phyloP scores from a whole-genome alignment of 257 asterid genomes.

The Ophiorrhiza pumila region DNA sequence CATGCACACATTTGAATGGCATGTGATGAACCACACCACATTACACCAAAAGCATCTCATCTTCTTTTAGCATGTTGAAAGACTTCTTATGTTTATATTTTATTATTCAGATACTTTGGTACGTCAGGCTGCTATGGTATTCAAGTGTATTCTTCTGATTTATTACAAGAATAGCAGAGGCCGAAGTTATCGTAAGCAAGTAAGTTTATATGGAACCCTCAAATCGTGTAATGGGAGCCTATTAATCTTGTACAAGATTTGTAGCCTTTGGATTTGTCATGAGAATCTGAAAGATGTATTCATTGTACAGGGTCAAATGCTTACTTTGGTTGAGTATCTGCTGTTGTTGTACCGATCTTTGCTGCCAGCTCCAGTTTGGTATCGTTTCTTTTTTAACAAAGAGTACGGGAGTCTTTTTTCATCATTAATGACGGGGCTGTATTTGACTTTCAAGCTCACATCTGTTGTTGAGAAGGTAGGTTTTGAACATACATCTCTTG shows the following conservation, averaged over 20 bases:
- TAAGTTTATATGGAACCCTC: conserved; percentile 15
- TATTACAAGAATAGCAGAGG: conserved; percentile 77
- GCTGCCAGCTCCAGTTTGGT: conserved; percentile 95
- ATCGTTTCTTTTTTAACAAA: conserved; percentile 86
- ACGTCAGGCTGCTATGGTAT: conserved; percentile 78
- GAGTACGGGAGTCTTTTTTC: conserved; percentile 93
- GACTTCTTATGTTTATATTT: neutral
- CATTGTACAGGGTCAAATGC: conserved; percentile 67
- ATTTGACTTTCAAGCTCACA: conserved; percentile 85
- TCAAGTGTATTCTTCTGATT: conserved; percentile 61
- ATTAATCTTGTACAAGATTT: neutral
- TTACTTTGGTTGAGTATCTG: conserved; percentile 75
- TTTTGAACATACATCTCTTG: neutral
- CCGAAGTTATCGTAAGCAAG: conserved; percentile 77
- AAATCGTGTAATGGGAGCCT: neutral
- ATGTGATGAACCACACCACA: no score
- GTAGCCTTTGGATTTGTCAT: conserved; percentile 3
- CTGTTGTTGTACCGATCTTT: conserved; percentile 77
- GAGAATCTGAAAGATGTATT: conserved; percentile 13
- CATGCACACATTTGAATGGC: no score
- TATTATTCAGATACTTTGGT: conserved; percentile 56
- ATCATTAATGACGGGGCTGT: conserved; percentile 78
- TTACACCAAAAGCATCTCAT: no score
- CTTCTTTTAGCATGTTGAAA: neutral
- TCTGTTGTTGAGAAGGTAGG: conserved; percentile 90